Evolutionary conservation across 495 filamentous ascomycete species (phyloP), one percentile per base, ranked within the genome.

Genomic region (Aspergillus haitiensis): DNA sequence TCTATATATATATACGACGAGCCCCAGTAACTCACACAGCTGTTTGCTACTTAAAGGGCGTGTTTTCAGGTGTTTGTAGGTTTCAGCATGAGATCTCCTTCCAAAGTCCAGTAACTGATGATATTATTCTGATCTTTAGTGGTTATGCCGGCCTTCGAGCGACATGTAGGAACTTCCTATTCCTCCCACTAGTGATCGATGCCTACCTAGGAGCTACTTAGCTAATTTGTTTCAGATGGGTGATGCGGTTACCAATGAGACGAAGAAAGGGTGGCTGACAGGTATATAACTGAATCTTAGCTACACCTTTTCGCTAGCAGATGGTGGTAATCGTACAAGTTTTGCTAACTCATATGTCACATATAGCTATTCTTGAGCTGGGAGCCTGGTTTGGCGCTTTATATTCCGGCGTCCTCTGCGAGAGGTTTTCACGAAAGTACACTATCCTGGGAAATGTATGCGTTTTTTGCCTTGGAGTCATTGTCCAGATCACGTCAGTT

Each of bases 331-430:
- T 40, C 3, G 37, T 27, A 27, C 21, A 42, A 42, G 13, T 33
- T 56, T 12, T 40, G n/a, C 21, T 27, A 1, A 27, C 21, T 3
- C 21, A 27, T 27, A 27, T 27, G 21, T 1, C 1, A 27, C 3
- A 8, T 13, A 45, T 35, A 6, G 80, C 88, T 5, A 91, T 93
- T 65, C 82, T 92, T 64, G 88, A 92, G 64, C 80, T 93, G 8
- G 89, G 89, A 59, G 89, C 88, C 54, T 91, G 88, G 88, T 60
- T 91, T 44, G 89, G 89, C 7, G 84, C 86, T 0, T 78, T 92
- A 33, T 82, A 87, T 44, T 87, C 82, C 36, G 88, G 87, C 6
- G 86, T 89, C 69, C 68, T 92, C 36, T 86, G 87, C 42, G 88
- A 91, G 71, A 78, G 79, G 21, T 68, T 87, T 31, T 88, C 85